Evolutionary conservation across 2,329 filamentous ascomycete genomes (phyloP).

Genomic region (Elsinoe arachidis): DNA sequence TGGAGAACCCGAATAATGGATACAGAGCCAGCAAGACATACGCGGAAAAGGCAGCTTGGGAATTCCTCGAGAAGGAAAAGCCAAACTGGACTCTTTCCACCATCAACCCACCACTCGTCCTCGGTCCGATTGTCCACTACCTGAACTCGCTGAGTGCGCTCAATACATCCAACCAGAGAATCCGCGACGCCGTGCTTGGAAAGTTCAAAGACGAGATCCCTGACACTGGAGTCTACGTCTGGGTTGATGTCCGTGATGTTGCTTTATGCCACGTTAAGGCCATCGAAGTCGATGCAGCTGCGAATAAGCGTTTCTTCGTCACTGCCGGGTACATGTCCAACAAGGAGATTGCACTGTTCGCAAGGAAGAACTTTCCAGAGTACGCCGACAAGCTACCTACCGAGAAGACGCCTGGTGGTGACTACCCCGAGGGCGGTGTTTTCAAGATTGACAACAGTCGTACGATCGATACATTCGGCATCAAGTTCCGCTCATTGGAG

Average conservation of each 20-base stretch:
- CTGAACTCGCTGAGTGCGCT: constrained; percentile 54
- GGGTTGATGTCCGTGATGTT: constrained; percentile 46
- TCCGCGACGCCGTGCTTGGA: constrained; percentile 56
- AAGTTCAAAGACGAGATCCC: constrained; percentile 50
- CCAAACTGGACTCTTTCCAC: constrained; percentile 42
- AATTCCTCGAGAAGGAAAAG: constrained; percentile 44
- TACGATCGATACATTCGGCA: constrained; percentile 47
- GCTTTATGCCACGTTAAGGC: constrained; percentile 56
- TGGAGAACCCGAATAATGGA: constrained; percentile 34
- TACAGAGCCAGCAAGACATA: constrained; percentile 54
- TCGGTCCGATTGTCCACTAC: constrained; percentile 47
- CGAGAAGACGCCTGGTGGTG: constrained; percentile 32
- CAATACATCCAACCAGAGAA: constrained; percentile 65
- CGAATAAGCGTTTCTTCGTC: constrained; percentile 56
- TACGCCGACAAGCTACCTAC: constrained; percentile 42
- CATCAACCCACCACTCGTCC: constrained; percentile 43
- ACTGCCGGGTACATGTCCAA: constrained; percentile 54
- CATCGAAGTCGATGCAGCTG: constrained; percentile 46
- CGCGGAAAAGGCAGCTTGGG: constrained; percentile 47
- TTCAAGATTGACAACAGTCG: constrained; percentile 50
- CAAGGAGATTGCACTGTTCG: constrained; percentile 47
- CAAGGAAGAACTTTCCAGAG: constrained; percentile 48
- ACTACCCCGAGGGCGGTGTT: constrained; percentile 40
- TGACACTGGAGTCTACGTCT: constrained; percentile 46
- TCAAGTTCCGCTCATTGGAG: constrained; percentile 52